Percentiles rank a stretch among this genome's conserved stretches.
These are phyloP conservation scores for Starmerella scarabaei DNA, from an alignment of 805 yeast genomes.

Conservation along the genomic window DNA sequence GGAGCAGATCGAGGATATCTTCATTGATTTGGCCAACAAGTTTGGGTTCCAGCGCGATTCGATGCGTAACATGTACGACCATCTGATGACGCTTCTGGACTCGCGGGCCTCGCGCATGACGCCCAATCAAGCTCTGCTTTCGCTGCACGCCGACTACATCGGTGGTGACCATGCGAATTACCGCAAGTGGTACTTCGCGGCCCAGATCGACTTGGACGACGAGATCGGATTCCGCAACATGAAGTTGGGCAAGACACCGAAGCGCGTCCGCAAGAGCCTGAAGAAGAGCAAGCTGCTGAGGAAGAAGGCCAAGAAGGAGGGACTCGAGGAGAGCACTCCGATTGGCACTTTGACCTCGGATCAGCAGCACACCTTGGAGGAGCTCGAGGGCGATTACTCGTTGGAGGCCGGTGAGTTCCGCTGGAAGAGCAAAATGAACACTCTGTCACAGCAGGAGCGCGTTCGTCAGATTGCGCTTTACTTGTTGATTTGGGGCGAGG, in stretches of 20 bases:
- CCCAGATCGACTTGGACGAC: slow-evolving; percentile 65
- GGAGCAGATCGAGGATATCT: slow-evolving; percentile 48
- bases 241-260: slow-evolving; percentile 39
- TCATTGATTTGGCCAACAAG: slow-evolving; percentile 41
- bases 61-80: slow-evolving; percentile 67
- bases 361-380: slow-evolving; percentile 47
- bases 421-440: slow-evolving; percentile 58
- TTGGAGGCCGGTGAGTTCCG: slow-evolving; percentile 69
- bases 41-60: slow-evolving; percentile 83
- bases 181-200: slow-evolving; percentile 85
- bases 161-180: slow-evolving; percentile 84
- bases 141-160: slow-evolving; percentile 80
- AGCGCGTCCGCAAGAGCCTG: slow-evolving; percentile 37
- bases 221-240: slow-evolving; percentile 45
- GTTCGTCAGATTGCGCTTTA: slow-evolving; percentile 53
- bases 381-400: slow-evolving; percentile 53
- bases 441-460: slow-evolving; percentile 42
- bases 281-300: slow-evolving; percentile 31
- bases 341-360: slow-evolving; percentile 27
- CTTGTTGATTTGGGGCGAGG: slow-evolving; percentile 63
- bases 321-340: slow-evolving; percentile 12
- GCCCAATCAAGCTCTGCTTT: slow-evolving; percentile 54
- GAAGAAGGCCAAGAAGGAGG: slow-evolving; percentile 32
- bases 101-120: slow-evolving; percentile 74
- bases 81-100: slow-evolving; percentile 65